Evolutionary conservation across 768 basidiomycete species (phyloP).

Genomic region (Phallus indusiatus): DNA sequence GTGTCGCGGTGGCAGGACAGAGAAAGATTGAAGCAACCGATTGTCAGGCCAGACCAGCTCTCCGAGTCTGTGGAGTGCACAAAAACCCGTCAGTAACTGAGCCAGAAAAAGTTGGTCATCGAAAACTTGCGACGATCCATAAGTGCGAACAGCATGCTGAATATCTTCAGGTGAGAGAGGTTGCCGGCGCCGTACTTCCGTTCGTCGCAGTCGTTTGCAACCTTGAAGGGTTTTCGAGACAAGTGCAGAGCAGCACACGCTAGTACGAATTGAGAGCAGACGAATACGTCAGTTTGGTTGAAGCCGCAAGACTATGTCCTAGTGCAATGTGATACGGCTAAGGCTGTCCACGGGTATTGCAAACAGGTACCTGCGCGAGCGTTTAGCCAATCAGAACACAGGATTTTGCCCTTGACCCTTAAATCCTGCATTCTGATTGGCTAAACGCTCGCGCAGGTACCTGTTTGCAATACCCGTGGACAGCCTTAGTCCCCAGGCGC

Average conservation of each 20-base stretch:
- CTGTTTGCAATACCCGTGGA: no score
- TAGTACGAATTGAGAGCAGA: conserved; percentile 6
- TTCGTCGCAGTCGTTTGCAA: conserved; percentile 16
- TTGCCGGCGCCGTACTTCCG: conserved; percentile 18
- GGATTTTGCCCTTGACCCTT: no score
- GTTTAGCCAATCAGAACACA: no score
- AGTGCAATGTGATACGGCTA: no score
- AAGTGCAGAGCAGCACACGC: background rate
- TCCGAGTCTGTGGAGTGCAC: conserved; percentile 19
- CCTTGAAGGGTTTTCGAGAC: conserved; percentile 18
- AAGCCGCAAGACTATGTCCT: conserved; percentile 8
- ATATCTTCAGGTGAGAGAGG: conserved; percentile 16
- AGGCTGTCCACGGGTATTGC: no score
- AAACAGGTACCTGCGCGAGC: no score
- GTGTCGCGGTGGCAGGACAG: conserved; percentile 15
- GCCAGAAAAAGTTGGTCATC: conserved; percentile 22
- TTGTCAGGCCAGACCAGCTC: conserved; percentile 21
- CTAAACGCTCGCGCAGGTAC: no score
- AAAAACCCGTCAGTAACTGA: conserved; percentile 15
- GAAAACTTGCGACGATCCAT: conserved; percentile 19
- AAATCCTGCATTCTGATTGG: no score
- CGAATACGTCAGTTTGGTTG: conserved; percentile 1
- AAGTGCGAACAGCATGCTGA: conserved; percentile 14
- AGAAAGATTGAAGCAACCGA: background rate
- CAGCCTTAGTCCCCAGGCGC: no score